A percentile compares a stretch with the other conserved stretches of the same genome.
Conservation (phyloP, 305 asterid species). For the Solanum hybrid region DNA sequence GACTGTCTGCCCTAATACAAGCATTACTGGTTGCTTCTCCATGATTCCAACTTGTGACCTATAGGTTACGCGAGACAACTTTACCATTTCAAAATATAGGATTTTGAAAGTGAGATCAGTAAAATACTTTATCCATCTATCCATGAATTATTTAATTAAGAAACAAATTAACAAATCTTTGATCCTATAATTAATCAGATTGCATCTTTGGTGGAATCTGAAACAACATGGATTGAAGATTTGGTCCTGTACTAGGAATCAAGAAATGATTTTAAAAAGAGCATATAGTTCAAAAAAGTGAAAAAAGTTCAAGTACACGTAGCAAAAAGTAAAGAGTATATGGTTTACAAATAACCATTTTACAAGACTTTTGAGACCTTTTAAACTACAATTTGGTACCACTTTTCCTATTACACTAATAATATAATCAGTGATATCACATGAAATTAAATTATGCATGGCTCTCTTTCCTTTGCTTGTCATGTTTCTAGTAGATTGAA, state of each 20-base stretch:
- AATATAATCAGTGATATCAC: background rate
- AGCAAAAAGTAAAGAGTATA: background rate
- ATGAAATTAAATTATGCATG: background rate
- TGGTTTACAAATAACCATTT: background rate
- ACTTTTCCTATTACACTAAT: background rate
- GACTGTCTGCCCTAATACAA: background rate
- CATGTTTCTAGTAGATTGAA: background rate
- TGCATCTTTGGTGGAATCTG: background rate
- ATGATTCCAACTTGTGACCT: background rate
- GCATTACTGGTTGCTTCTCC: fast-evolving
- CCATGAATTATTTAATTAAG: background rate
- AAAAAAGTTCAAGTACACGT: background rate
- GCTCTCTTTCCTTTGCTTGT: background rate
- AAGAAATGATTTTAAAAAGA: background rate
- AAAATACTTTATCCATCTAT: background rate
- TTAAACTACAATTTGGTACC: background rate
- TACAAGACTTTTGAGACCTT: background rate
- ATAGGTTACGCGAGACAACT: background rate
- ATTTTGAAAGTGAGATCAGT: background rate
- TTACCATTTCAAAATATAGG: background rate
- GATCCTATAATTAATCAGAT: too few relatives aligned
- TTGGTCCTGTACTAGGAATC: too few relatives aligned
- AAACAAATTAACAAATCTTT: too few relatives aligned
- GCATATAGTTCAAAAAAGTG: background rate
- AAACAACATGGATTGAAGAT: background rate